Evolutionary conservation across 225 moss, liverwort and hornwort species (phyloP), one percentile per base, ranked within the genome.

Genomic region (Marchantia paleacea): DNA sequence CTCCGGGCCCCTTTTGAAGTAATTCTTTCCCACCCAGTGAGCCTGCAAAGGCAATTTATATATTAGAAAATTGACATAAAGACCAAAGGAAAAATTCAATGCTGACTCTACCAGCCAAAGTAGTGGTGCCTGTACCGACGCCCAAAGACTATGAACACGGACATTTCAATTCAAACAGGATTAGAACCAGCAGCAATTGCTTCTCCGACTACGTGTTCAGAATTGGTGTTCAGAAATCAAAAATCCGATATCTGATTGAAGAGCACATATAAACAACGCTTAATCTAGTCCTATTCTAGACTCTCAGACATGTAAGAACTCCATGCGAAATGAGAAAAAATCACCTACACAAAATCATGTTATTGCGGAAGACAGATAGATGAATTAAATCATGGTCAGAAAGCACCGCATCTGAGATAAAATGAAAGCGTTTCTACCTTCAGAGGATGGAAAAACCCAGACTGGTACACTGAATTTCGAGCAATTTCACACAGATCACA

Each of bases 401-500:
- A 39, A 39, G 39, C 5, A 39, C 39, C 39, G 5, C 39, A 65
- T 24, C 2, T 24, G 53, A 52, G 8, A 51, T 48, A 68, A 8
- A 26, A 55, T 47, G 12, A 68, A 69, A 48, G 16, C 30, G 58
- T n/a, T 55, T 63, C 55, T 75, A 94, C 96, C 87, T 99, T 95
- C 24, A 84, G 80, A 0, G 88, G 78, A 57, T 99, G 91, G 48
- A 83, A 88, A 87, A 99, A 99, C 16, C 95, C 93, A 10, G 95
- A 95, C 83, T 99, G 97, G 76, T 91, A 93, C 7, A 95, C 92
- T 7, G 95, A 99, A 79, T 95, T 99, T 65, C 88, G 77, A 31
- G 97, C 97, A 83, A 99, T 93, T 82, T 99, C 97, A 80, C 97
- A 99, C 62, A 95, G 89, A 87, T 99, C 95, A 78, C 93, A 95